These are phyloP conservation scores for Echinochloa phyllopogon DNA, from an alignment of 176 grass and related monocot genomes.

Conservation along the genomic window DNA sequence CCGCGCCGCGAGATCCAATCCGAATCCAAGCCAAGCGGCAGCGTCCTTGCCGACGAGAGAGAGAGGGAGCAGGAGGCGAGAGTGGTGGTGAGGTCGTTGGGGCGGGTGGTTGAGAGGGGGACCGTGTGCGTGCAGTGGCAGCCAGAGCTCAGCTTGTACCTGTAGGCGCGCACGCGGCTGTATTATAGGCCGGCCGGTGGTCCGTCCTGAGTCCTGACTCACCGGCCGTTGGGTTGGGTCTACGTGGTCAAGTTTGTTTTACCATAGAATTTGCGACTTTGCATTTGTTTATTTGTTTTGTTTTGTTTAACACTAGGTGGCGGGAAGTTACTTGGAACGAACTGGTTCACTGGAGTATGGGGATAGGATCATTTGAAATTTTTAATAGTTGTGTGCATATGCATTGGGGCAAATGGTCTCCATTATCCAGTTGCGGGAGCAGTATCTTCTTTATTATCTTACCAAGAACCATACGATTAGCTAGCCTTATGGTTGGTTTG, in stretches of 20 bases:
- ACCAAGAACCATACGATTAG: no score
- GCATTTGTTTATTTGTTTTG: background rate
- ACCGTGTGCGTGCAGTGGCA: background rate
- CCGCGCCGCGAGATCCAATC: background rate
- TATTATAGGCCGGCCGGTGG: background rate
- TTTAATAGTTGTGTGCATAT: no score
- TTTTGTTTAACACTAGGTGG: no score
- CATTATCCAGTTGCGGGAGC: no score
- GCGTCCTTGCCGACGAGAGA: background rate
- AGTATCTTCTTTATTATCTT: no score
- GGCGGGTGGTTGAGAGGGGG: constrained; percentile 23
- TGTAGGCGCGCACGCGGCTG: constrained; percentile 18
- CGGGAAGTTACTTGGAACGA: no score
- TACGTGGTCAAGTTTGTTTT: constrained; percentile 28
- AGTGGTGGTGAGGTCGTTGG: constrained; percentile 41
- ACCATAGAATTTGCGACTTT: background rate
- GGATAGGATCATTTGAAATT: no score
- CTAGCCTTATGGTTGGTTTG: no score
- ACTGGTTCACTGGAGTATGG: no score
- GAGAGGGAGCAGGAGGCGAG: no score
- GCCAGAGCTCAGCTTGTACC: background rate
- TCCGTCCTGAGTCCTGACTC: background rate
- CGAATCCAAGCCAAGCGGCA: background rate
- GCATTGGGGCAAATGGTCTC: no score
- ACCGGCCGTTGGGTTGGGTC: background rate